Base-by-base conservation (phyloP, 208 protist genomes). In the Acanthamoeba rhysodes region DNA sequence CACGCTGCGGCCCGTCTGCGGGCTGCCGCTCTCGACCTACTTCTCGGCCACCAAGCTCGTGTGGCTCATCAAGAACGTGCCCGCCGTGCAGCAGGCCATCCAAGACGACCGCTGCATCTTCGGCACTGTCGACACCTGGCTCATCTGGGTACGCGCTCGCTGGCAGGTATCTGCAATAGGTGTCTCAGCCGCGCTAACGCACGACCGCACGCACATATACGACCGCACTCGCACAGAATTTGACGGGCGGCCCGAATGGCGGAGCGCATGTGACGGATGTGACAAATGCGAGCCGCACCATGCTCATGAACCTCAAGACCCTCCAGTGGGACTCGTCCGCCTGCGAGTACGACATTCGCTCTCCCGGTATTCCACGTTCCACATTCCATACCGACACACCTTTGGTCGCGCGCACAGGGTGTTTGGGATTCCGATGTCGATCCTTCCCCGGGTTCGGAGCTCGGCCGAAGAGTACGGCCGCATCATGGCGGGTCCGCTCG, bases 101-200 rank as follows among this genome's bases (percentile, higher is more conserved):
- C 93, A 98, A 22, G 93, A 98, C 34, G 97, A 97, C 20, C 96
- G 74, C 12, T 98, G 98, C 12, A 93, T 99, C 55, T 98, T 99
- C 94, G 99, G 99, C 68, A 99, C 99, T 14, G 97, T 99, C 32
- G 99, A 99, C 94, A 96, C 97, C 22, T 99, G 99, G 99, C 97
- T 99, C n/a, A 97, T 99, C 74, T 99, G 98, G 97, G 96, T 97
- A 64, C 24, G 2, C 29, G 9, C 9, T 22, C 22, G 4, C 10
- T n/a, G 10, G 9, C 22, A 27, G 24, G 64, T 22, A 10, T 34
- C 18, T 1, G n/a, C 18, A 68, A 20, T 20, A 4, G 37, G 37
- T 41, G 37, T 41, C 37, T 41, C 18, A 20, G 27, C 59, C 37
- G 4, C 18, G 59, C 59, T 29, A 4, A 68, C 59, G 59, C 22